These are phyloP conservation scores for Agrostemma githago DNA, from an alignment of 148 eudicot species.

Conservation along the genomic window DNA sequence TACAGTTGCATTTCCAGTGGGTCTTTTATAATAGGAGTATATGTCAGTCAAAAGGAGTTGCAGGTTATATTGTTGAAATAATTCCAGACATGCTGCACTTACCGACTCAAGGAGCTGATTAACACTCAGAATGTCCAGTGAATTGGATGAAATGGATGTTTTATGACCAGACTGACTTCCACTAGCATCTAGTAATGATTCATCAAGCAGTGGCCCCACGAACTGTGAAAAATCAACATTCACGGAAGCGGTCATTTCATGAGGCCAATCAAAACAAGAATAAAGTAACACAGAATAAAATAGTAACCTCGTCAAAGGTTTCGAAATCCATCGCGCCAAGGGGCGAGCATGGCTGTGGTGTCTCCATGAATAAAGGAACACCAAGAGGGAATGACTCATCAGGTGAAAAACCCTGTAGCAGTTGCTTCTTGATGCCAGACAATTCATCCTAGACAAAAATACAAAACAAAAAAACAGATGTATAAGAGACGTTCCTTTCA, in stretches of 20 bases:
- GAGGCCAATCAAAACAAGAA: neutral
- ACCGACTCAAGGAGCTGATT: slow-evolving; percentile 92
- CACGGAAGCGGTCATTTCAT: slow-evolving; percentile 1
- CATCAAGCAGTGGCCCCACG: slow-evolving; percentile 45
- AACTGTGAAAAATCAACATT: slow-evolving; percentile 31
- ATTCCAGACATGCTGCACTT: slow-evolving; percentile 26
- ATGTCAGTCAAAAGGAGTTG: neutral
- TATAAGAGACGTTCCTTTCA: neutral
- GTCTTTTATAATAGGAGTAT: too few relatives aligned
- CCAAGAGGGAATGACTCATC: slow-evolving; percentile 72
- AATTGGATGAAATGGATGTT: slow-evolving; percentile 52
- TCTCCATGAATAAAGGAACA: slow-evolving; percentile 69
- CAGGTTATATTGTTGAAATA: neutral
- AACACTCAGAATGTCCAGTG: slow-evolving; percentile 69
- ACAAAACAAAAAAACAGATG: slow-evolving; percentile 14
- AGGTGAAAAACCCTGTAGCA: slow-evolving; percentile 62
- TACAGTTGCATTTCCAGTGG: neutral
- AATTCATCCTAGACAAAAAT: slow-evolving; percentile 51
- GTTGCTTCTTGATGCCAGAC: slow-evolving; percentile 50
- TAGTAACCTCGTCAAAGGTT: slow-evolving; percentile 56
- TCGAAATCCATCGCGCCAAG: slow-evolving; percentile 45
- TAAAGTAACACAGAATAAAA: slow-evolving; percentile 2
- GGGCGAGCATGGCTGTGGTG: slow-evolving; percentile 67
- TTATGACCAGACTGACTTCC: slow-evolving; percentile 70
- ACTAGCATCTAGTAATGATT: slow-evolving; percentile 46